Base-by-base conservation (phyloP, 176 grass and related monocot species). In the Zoysia japonica region DNA sequence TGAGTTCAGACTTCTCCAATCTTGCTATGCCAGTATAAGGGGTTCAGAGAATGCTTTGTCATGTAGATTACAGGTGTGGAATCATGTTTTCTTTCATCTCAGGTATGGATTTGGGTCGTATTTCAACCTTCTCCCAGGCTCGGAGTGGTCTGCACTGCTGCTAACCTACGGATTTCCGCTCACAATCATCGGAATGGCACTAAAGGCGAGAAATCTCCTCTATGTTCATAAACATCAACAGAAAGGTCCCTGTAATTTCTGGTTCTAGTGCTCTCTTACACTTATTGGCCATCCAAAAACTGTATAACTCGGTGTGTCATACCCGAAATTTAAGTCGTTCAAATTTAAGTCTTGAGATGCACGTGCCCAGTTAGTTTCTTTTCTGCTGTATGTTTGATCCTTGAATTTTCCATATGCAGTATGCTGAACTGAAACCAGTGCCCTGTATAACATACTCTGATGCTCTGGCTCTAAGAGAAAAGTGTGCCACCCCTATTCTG, bases 51-150 rank as follows among this genome's bases (percentile, higher is more conserved):
- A 19, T 82, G 72, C 3, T 53, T 19, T 86, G 17, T 3, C 59
- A 65, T 84, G 49, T 9, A 38, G 8, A 47, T 47, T 35, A 3
- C 37, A 62, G 11, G 15, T 80, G 20, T 48, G 54, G n/a, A 19
- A 5, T 84, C 51, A 55, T 65, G 74, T 63, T 67, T 54, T 65
- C 73, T 80, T 83, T 42, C 57, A 42, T 74, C 35, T 55, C 80
- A 98, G 96, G 61, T 98, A 98, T 76, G 96, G 96, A 77, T 98
- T 98, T 42, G 90, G 92, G 53, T 93, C 96, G 68, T 98, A 98
- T 86, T 98, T 98, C 90, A 93, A 71, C 77, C 81, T 98, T 77
- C 82, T 98, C n/a, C 90, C 96, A 14, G 96, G 92, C 37, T 98
- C 96, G 0, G 96, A 95, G 64, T 98, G 96, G 92, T 98, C 96